Base-by-base conservation (phyloP, 371 early-diverging fungal species). In the Capillidium heterosporum region DNA sequence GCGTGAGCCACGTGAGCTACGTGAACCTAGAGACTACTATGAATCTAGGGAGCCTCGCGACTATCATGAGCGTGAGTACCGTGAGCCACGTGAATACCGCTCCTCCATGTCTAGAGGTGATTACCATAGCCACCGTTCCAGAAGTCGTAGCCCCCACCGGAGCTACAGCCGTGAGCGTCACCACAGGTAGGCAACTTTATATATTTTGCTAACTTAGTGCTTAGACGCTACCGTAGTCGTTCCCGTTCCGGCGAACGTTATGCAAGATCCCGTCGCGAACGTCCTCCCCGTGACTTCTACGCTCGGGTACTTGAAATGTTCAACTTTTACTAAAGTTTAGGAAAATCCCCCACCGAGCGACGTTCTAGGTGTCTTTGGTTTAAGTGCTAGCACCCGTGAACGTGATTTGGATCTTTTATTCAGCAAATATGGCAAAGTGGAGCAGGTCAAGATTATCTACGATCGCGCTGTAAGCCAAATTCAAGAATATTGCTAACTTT, bases 311-410 rank as follows among this genome's bases (percentile, higher is more conserved):
- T 47, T 47, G 5, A 10, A 5, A 10, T 44, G 3, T 17, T 5
- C 4, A 44, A n/a, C 8, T 17, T 44, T 24, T 8, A 44, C n/a
- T 44, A 44, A 29, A 71, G 69, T 58, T 68, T 71, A 35, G 74
- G 74, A 62, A 21, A 28, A 28, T 32, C 32, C 52, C 1, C 24
- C 31, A 27, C 55, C 55, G 3, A 42, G 42, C 29, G 28, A 55
- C 11, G 43, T 55, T 42, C 15, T 55, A 0, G 55, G 55, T 15
- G 43, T 55, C 19, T 55, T 55, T 23, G 55, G 55, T 42, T 29
- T 55, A 21, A 55, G 28, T 39, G 23, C 43, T 4, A 26, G 10
- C 42, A 55, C 55, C 5, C 17, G 43, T 11, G 55, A 55, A 44
- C 11, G 28, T 35, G 55, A 55, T 26, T 42, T 55, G 42, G 43